Conservation (phyloP, 306 rosid genomes). For the Casuarina cunninghamiana region DNA sequence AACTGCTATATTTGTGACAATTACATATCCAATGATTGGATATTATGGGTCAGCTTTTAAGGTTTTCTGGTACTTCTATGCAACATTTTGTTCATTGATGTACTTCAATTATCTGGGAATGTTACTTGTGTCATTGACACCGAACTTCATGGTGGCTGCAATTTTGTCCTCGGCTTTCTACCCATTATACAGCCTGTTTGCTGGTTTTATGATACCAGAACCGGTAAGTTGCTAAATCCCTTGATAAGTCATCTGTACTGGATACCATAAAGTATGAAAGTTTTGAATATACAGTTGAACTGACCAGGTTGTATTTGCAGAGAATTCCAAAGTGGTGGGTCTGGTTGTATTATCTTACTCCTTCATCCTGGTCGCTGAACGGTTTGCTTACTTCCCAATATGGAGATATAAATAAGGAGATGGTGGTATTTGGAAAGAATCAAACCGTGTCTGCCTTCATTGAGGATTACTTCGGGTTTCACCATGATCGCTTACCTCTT, state of each 20-base stretch:
- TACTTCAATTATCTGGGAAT: conserved; percentile 48
- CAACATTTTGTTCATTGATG: conserved; percentile 33
- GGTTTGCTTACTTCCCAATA: conserved; percentile 52
- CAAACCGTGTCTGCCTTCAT: conserved; percentile 38
- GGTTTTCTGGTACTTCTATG: conserved; percentile 44
- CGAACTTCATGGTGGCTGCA: conserved; percentile 35
- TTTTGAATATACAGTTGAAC: not conserved
- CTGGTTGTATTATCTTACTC: conserved; percentile 40
- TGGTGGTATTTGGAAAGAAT: conserved; percentile 31
- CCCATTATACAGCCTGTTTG: conserved; percentile 36
- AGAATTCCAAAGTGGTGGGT: conserved; percentile 59
- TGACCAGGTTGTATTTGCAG: conserved; percentile 31
- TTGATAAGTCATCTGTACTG: not conserved
- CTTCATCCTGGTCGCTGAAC: conserved; percentile 50
- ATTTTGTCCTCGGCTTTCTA: conserved; percentile 35
- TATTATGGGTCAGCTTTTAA: conserved; percentile 34
- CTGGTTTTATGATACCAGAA: conserved; percentile 48
- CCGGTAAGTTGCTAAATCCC: conserved; percentile 32
- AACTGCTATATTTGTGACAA: conserved; percentile 7
- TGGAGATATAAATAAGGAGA: conserved; percentile 42
- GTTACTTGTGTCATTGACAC: conserved; percentile 46
- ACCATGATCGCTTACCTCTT: conserved; percentile 27
- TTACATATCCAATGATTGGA: conserved; percentile 49
- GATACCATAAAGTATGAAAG: not conserved
- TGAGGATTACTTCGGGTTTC: conserved; percentile 44